Percentiles rank a stretch among this genome's conserved stretches.
Evolutionary conservation across 2,329 filamentous ascomycete species (phyloP).

Genomic region (Colletotrichum graminicola): DNA sequence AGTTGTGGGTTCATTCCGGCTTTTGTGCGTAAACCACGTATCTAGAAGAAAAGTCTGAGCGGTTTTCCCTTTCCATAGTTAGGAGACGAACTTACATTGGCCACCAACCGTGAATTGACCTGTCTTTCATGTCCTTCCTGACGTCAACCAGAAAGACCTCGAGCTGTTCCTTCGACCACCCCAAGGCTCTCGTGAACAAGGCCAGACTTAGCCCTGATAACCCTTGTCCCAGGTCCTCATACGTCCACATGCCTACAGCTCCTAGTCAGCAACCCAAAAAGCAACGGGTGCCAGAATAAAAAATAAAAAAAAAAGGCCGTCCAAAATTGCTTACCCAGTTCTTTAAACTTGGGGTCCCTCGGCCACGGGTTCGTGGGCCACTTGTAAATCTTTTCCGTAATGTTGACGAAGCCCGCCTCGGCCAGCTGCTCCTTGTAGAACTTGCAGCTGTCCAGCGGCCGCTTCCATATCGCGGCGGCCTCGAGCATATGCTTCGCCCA

Average conservation of each 20-base stretch:
- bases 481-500: slow-evolving; percentile 51
- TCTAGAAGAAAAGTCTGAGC: not conserved
- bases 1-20: not conserved
- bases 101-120: slow-evolving; percentile 54
- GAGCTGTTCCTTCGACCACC: slow-evolving; percentile 52
- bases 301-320: not conserved
- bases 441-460: slow-evolving; percentile 48
- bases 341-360: slow-evolving; percentile 63
- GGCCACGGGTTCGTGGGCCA: slow-evolving; percentile 67
- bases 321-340: slow-evolving; percentile 55
- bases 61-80: no score
- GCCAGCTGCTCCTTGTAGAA: slow-evolving; percentile 55
- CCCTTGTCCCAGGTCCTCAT: slow-evolving; percentile 51
- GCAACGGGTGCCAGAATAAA: not conserved
- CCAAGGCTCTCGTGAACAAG: slow-evolving; percentile 51
- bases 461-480: slow-evolving; percentile 48
- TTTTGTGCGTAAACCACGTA: slow-evolving; percentile 27
- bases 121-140: slow-evolving; percentile 50
- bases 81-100: slow-evolving; percentile 50
- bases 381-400: slow-evolving; percentile 61
- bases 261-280: not conserved
- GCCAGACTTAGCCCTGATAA: slow-evolving; percentile 53
- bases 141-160: slow-evolving; percentile 51
- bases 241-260: slow-evolving; percentile 45
- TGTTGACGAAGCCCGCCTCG: slow-evolving; percentile 66